Base-by-base conservation (phyloP, 306 rosid species). In the Boehmeria nivea region DNA sequence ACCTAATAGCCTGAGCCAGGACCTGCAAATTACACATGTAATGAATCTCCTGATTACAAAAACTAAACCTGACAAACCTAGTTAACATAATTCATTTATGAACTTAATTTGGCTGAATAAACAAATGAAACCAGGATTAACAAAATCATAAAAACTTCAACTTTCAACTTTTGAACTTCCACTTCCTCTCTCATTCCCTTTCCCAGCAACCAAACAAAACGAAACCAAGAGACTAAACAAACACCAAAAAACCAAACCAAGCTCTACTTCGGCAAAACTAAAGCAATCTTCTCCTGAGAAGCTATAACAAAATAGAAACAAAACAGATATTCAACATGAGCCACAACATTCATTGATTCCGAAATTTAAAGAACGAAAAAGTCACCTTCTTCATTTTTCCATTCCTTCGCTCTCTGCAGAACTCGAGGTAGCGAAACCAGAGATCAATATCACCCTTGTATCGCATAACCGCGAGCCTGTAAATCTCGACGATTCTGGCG, bases 391-490 rank as follows among this genome's bases (percentile, higher is more conserved):
- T 91, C 96, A 87, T 87, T 60, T 82, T 82, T 27, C 93, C 98
- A 69, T 87, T 67, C 59, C 74, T 72, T 61, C 71, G 73, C 17
- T 46, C 50, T 38, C 81, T 71, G 51, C 96, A 84, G 63, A 87
- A 91, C 75, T 91, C 95, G 59, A 83, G 79, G 59, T 74, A 80
- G 47, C 76, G 71, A 71, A 81, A 81, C 87, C 87, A 81, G 25
- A 81, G 70, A 51, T 71, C 78, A 55, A 81, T 54, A 31, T 81
- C 83, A 8, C 87, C 87, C 68, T 71, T 81, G 44, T 36, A 76
- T 53, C 76, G 66, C 38, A 46, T 70, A 53, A 67, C 72, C 5
- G 72, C 83, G 19, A 69, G 78, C 65, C 78, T 65, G 27, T 70
- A 81, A 22, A 81, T 49, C 27, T 70, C 75, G 20, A 64, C 28